phyloP scores from a whole-genome alignment of 768 basidiomycete species.

The Boletus rubescentipes region DNA sequence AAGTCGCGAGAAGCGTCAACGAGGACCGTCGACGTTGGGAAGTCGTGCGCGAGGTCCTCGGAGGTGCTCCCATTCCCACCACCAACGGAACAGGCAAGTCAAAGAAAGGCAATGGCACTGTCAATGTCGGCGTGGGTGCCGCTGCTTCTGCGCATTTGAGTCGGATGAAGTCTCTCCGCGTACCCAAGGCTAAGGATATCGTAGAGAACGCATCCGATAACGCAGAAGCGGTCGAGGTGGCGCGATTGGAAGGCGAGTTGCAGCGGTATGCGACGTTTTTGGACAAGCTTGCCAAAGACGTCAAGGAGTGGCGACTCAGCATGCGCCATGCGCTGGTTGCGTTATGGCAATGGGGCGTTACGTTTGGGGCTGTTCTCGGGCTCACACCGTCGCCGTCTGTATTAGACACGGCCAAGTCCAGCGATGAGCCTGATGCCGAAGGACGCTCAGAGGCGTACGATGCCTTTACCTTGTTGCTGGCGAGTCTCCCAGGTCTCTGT shows the following conservation, averaged over 20 bases:
- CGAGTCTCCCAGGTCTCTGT: constrained; percentile 52
- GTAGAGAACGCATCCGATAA: constrained; percentile 31
- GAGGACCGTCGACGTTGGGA: constrained; percentile 75
- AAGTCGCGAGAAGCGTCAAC: constrained; percentile 73
- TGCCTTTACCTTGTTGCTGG: constrained; percentile 63
- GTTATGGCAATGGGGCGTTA: constrained; percentile 60
- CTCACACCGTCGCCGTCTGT: constrained; percentile 41
- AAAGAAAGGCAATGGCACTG: constrained; percentile 38
- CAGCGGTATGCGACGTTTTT: constrained; percentile 57
- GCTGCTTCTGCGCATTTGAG: constrained; percentile 56
- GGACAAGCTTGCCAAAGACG: constrained; percentile 57
- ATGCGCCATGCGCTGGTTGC: constrained; percentile 49
- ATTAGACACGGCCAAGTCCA: constrained; percentile 5
- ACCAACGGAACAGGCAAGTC: constrained; percentile 41
- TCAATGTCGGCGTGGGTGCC: constrained; percentile 45
- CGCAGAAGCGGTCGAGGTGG: constrained; percentile 51
- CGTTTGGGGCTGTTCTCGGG: constrained; percentile 69
- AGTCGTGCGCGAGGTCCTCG: constrained; percentile 74
- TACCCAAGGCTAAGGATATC: constrained; percentile 33
- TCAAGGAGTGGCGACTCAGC: constrained; percentile 61
- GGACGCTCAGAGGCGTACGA: constrained; percentile 61
- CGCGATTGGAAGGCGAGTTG: constrained; percentile 53
- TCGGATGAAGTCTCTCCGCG: constrained; percentile 56
- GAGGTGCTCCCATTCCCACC: constrained; percentile 34
- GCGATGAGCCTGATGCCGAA: constrained; percentile 22